These are phyloP conservation scores for Aegilops longissima DNA, from an alignment of 176 grass and related monocot species.

Conservation along the genomic window DNA sequence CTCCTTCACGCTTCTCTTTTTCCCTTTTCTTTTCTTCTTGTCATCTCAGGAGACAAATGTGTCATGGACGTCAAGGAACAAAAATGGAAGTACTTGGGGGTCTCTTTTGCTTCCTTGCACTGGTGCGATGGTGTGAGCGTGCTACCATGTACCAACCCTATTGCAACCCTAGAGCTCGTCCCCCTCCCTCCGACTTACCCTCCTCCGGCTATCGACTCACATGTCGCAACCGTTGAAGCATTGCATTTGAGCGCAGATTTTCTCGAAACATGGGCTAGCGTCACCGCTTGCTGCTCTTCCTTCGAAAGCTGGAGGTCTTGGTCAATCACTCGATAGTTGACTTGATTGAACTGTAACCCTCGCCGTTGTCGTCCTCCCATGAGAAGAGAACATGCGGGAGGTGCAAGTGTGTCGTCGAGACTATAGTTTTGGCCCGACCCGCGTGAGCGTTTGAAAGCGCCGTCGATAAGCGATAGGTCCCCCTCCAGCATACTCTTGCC, in stretches of 20 bases:
- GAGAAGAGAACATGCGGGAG: neutral
- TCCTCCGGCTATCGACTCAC: neutral
- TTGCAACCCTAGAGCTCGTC: neutral
- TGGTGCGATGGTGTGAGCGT: neutral
- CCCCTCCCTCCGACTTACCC: too few species aligned
- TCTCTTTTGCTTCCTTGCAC: neutral
- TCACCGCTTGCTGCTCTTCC: neutral
- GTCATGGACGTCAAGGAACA: too few species aligned
- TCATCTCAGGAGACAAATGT: neutral
- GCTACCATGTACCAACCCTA: neutral
- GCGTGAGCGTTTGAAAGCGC: accelerated
- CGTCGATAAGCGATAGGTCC: accelerated
- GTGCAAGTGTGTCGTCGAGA: too few species aligned
- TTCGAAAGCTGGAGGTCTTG: neutral
- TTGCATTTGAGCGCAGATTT: too few species aligned
- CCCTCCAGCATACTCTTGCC: neutral
- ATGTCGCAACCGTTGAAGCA: neutral
- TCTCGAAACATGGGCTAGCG: neutral
- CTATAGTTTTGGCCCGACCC: neutral
- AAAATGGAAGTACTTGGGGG: neutral
- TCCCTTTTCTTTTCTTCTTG: neutral
- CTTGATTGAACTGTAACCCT: neutral
- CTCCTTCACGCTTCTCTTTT: neutral
- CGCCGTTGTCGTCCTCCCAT: neutral
- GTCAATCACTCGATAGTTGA: neutral